Evolutionary conservation across 1,284 basidiomycete genomes (phyloP), one percentile per base, ranked within the genome.

Genomic region (Heterobasidion parviporum): DNA sequence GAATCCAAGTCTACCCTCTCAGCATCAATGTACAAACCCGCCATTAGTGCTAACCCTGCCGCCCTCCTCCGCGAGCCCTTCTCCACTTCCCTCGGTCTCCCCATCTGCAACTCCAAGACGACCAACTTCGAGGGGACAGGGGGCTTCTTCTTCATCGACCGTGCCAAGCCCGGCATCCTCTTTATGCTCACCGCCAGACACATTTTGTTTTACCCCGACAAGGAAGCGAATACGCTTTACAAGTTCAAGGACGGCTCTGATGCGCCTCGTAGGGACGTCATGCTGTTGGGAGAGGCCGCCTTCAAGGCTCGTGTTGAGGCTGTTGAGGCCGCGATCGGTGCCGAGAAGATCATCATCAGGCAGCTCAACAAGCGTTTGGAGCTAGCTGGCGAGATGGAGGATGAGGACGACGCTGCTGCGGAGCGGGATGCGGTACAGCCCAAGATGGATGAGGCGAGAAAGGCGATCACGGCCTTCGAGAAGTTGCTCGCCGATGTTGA

Each of bases 171-270:
- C 56, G 54, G 53, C 18, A 60, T 18, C 10, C 34, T 67, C 57
- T 61, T 54, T 58, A 55, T 65, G 34, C 20, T 68, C 43, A 67
- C 66, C 7, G 61, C 62, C 33, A 55, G 64, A 20, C 66, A 68
- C 54, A 60, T 68, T 9, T n/a, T 41, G 12, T 59, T 69, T 56
- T 55, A 56, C 10, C 61, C 61, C 12, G 54, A 61, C 44, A 54
- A 56, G 32, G 53, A 62, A 1, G 7, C 52, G 10, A 72, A 70
- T 61, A 43, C 56, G 49, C 53, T 53, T 50, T 63, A 59, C 54
- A 12, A 52, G 50, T 55, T 47, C 60, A 55, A 45, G 14, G 33
- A 62, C 56, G 20, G n/a, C 38, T 12, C 12, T 54, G 59, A 60
- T 52, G 49, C 56, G 56, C 56, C 56, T 49, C 57, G 50, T 50